Conservation (phyloP, 2,329 filamentous ascomycete genomes). For the Bertia moriformis region DNA sequence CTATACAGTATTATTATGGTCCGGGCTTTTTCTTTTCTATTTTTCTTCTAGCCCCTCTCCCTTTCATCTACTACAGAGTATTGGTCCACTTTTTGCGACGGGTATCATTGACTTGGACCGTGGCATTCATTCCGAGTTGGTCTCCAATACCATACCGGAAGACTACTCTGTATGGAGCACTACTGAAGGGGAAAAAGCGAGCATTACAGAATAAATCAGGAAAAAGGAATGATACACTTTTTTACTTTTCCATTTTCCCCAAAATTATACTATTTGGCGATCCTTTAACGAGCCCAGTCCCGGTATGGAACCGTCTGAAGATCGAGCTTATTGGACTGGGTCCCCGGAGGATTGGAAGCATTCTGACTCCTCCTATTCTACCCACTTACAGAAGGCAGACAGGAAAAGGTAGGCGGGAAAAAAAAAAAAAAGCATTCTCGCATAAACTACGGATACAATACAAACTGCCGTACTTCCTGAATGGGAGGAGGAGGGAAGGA, state of each 20-base stretch:
- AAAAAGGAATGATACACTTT: not conserved
- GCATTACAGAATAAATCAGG: not conserved
- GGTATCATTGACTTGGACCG: too few species aligned
- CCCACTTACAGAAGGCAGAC: slow-evolving; percentile 20
- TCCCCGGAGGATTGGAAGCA: not conserved
- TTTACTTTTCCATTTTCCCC: too few species aligned
- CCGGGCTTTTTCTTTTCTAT: too few species aligned
- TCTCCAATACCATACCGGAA: too few species aligned
- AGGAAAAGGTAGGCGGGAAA: too few species aligned
- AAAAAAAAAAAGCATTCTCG: too few species aligned
- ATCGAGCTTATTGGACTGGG: not conserved
- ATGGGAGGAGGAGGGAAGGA: not conserved
- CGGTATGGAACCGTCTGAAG: not conserved
- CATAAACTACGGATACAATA: not conserved
- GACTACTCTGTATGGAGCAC: too few species aligned
- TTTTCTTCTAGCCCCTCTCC: too few species aligned
- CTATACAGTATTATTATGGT: too few species aligned
- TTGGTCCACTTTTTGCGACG: too few species aligned
- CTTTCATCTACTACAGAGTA: too few species aligned
- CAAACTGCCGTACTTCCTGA: not conserved
- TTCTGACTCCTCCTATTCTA: slow-evolving; percentile 14
- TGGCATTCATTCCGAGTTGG: too few species aligned
- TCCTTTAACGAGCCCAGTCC: not conserved
- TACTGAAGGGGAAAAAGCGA: not conserved
- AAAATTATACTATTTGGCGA: not conserved